Conservation (phyloP, 106 monocot genomes). For the Narthecium ossifragum region DNA sequence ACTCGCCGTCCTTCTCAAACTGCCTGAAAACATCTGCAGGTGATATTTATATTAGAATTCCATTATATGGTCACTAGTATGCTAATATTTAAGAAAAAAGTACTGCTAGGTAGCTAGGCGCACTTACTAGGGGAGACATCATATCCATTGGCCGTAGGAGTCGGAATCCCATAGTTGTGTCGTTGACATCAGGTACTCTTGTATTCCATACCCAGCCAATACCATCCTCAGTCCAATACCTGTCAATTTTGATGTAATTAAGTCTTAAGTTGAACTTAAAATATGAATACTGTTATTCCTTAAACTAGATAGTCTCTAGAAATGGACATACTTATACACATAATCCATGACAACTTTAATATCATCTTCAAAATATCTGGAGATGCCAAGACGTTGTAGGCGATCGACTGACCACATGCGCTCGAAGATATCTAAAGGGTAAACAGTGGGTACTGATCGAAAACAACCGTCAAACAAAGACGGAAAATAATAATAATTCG, state of each 20-base stretch:
- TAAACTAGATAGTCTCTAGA: neutral
- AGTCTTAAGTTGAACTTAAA: neutral
- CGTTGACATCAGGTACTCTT: constrained; percentile 54
- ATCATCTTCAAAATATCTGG: constrained; percentile 59
- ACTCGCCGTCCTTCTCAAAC: constrained; percentile 77
- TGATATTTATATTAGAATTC: too few relatives aligned
- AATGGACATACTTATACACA: constrained; percentile 37
- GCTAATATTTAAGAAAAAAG: too few relatives aligned
- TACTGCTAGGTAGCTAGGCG: too few relatives aligned
- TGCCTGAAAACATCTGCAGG: constrained; percentile 68
- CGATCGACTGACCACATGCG: constrained; percentile 80
- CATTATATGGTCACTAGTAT: too few relatives aligned
- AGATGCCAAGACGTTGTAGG: constrained; percentile 70
- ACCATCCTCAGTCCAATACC: constrained; percentile 54
- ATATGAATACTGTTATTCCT: neutral
- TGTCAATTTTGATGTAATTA: constrained; percentile 3
- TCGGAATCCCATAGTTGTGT: constrained; percentile 73
- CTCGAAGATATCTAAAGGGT: constrained; percentile 88
- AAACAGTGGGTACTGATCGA: constrained; percentile 70
- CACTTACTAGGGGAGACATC: constrained; percentile 66
- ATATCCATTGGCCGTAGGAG: constrained; percentile 76
- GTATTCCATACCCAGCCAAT: constrained; percentile 84
- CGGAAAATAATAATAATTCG: neutral
- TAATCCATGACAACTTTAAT: constrained; percentile 55
- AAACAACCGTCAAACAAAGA: neutral